Percentiles rank a stretch among this genome's conserved stretches.
Conservation (phyloP, 257 asterid genomes). For the Solanum bulbocastanum region DNA sequence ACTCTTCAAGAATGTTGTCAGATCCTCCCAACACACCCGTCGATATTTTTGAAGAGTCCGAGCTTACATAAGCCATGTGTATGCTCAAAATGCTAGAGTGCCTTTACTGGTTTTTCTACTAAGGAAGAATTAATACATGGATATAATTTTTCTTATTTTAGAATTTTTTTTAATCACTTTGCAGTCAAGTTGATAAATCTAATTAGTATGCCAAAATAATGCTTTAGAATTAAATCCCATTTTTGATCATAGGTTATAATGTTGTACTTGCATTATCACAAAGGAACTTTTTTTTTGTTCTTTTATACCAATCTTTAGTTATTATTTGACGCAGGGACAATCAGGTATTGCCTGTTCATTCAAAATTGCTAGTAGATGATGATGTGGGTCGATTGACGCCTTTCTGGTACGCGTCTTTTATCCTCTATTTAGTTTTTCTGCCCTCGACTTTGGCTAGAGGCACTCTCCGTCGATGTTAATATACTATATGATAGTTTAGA, state of each 20-base stretch:
- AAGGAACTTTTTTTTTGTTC: not conserved
- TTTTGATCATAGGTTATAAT: not conserved
- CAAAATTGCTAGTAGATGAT: slow-evolving; percentile 28
- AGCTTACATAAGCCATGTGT: not conserved
- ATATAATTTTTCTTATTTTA: not conserved
- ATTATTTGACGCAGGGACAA: slow-evolving; percentile 60
- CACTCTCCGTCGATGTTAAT: not conserved
- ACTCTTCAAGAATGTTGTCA: not conserved
- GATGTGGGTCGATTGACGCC: slow-evolving; percentile 17
- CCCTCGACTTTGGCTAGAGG: not conserved
- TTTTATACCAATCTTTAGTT: slow-evolving; percentile 31
- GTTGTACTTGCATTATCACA: not conserved
- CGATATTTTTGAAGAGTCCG: not conserved
- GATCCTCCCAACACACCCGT: not conserved
- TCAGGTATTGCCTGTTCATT: slow-evolving; percentile 31
- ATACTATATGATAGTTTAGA: not conserved
- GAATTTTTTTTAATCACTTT: not conserved
- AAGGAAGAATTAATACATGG: not conserved
- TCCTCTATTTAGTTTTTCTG: not conserved
- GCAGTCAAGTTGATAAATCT: not conserved
- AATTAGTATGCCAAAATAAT: not conserved
- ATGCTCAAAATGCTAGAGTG: not conserved
- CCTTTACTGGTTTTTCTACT: not conserved
- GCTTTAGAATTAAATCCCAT: not conserved
- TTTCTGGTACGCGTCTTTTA: slow-evolving; percentile 59